Evolutionary conservation across 2,329 filamentous ascomycete genomes (phyloP).

Genomic region (Botrytis cinerea): DNA sequence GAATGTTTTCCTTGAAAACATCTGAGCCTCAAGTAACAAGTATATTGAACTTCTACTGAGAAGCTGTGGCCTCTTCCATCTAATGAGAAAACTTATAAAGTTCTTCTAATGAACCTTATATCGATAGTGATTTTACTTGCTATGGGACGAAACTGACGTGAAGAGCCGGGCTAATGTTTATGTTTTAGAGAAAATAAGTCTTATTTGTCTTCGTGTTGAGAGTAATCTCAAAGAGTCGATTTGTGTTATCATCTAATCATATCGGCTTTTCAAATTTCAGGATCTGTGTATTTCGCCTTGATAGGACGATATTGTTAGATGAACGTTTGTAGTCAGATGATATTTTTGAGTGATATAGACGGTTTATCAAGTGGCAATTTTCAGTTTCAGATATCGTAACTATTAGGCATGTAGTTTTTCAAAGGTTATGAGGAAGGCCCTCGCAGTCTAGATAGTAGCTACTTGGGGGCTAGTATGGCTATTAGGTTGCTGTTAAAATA

Average conservation of each 20-base stretch:
- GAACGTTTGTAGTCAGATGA: too few species aligned
- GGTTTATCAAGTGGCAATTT: too few species aligned
- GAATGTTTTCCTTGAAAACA: too few species aligned
- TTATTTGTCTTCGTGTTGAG: background rate
- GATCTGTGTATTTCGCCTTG: background rate
- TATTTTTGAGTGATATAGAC: too few species aligned
- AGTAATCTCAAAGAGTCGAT: rapidly evolving
- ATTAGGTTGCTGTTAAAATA: background rate
- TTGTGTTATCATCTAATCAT: background rate
- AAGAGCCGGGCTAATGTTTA: background rate
- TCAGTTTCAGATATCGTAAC: too few species aligned
- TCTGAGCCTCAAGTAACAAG: too few species aligned
- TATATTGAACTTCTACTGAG: too few species aligned
- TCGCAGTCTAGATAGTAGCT: background rate
- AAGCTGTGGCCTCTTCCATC: too few species aligned
- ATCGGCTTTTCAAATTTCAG: background rate
- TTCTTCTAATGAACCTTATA: background rate
- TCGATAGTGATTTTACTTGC: background rate
- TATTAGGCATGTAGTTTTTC: background rate
- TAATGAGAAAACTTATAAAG: background rate
- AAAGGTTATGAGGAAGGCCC: background rate
- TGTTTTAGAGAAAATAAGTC: background rate
- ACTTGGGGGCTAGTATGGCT: background rate
- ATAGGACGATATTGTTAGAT: rapidly evolving
- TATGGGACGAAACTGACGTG: rapidly evolving